Evolutionary conservation across 116 monocot species (phyloP).

Genomic region (Posidonia oceanica): DNA sequence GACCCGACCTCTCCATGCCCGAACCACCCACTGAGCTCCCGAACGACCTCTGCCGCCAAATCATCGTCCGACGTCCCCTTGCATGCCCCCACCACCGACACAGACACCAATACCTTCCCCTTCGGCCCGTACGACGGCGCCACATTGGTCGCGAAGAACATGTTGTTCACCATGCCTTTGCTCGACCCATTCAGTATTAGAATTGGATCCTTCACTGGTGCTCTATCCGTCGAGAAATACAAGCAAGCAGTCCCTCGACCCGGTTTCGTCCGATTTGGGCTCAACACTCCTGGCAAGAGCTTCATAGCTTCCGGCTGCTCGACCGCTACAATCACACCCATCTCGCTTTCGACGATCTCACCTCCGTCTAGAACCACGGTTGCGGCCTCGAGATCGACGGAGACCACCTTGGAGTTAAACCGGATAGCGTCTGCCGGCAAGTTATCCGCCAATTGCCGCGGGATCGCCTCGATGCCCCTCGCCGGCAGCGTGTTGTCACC

Average conservation of each 20-base stretch:
- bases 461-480: constrained; percentile 62
- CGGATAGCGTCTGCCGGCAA: constrained; percentile 38
- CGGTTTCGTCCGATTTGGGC: neutral
- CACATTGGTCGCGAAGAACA: constrained; percentile 84
- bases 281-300: constrained; percentile 25
- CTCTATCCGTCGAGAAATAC: constrained; percentile 66
- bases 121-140: constrained; percentile 70
- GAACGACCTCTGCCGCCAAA: constrained; percentile 42
- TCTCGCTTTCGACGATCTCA: constrained; percentile 26
- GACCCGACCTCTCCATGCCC: constrained; percentile 37
- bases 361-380: constrained; percentile 27
- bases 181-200: constrained; percentile 83
- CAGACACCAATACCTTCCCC: constrained; percentile 72
- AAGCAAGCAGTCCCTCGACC: constrained; percentile 68
- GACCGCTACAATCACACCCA: constrained; percentile 70
- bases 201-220: constrained; percentile 43
- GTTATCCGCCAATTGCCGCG: constrained; percentile 46
- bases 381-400: constrained; percentile 11
- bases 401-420: constrained; percentile 26
- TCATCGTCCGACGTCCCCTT: constrained; percentile 42
- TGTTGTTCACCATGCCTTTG: constrained; percentile 82
- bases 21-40: constrained; percentile 75
- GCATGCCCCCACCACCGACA: constrained; percentile 39
- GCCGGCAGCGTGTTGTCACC: constrained; percentile 83
- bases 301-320: constrained; percentile 54